Percentiles rank a stretch among this genome's conserved stretches.
phyloP scores from a whole-genome alignment of 75 land plant species.

The Selaginella moellendorffii region DNA sequence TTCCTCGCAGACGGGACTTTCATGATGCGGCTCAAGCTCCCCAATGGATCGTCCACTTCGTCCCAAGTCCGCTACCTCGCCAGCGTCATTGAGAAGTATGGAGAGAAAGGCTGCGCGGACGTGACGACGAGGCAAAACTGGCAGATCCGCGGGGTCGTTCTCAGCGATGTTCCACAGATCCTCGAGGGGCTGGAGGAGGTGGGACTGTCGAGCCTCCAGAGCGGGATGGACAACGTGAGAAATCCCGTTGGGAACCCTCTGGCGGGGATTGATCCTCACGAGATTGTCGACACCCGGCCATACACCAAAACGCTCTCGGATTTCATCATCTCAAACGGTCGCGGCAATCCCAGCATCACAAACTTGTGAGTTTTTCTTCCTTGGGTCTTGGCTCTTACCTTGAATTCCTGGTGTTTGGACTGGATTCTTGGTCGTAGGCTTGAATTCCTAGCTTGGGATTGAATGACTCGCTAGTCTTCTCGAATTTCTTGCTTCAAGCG shows the following conservation, averaged over 20 bases:
- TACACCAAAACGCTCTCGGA: constrained; percentile 52
- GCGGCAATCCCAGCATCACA: constrained; percentile 55
- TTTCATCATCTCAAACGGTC: constrained; percentile 51
- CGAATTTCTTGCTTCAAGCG: no score
- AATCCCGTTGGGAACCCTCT: constrained; percentile 92
- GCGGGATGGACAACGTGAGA: constrained; percentile 98
- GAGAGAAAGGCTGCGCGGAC: constrained; percentile 81
- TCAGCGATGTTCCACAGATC: constrained; percentile 79
- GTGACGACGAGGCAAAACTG: constrained; percentile 94
- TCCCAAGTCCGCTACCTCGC: constrained; percentile 75
- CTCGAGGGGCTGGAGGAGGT: constrained; percentile 55
- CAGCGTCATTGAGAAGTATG: constrained; percentile 51
- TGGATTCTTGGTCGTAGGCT: no score
- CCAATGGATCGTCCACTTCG: constrained; percentile 85
- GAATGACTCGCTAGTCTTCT: no score
- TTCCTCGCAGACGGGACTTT: constrained; percentile 60
- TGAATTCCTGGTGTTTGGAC: background rate
- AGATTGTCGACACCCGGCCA: constrained; percentile 84
- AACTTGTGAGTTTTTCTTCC: constrained; percentile 50
- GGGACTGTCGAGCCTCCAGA: constrained; percentile 84
- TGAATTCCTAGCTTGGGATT: no score
- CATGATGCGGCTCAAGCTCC: constrained; percentile 97
- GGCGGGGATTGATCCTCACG: constrained; percentile 87
- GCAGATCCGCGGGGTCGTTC: constrained; percentile 83
- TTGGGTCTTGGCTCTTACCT: background rate